Base-by-base conservation (phyloP, 23 red algal genomes). In the Gracilaria gracilis region DNA sequence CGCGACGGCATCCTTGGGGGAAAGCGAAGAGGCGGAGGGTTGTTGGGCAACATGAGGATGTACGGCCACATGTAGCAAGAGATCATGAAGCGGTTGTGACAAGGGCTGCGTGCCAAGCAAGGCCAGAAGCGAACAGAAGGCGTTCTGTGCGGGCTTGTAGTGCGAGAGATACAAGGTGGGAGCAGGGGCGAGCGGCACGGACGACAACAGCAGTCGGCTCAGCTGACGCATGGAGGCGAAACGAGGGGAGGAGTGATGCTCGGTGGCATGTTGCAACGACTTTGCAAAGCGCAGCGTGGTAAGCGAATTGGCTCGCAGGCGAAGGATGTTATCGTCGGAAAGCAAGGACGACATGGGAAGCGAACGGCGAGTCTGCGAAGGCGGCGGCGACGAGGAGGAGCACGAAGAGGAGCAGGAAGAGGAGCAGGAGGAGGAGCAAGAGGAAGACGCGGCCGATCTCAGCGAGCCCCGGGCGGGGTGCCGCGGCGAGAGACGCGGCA, bases 111-210 rank as follows among this genome's bases (percentile, higher is more conserved):
- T 20, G 3, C 46, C 66, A 5, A 78, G 49, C 29, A 76, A 20
- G 25, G 71, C 70, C 28, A 88, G 67, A 2, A 88, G 69, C 36
- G 84, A 88, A 33, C 47, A 48, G 24, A 75, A 78, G 8, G 67
- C 66, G 54, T 88, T 88, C 16, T 61, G 37, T 2, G 67, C 84
- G 3, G 84, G 84, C 28, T 25, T 4, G 48, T 40, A 75, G 17
- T 62, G 53, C 40, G 84, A 75, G 46, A 88, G 84, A 47, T 88
- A 91, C 38, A 69, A 75, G 9, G 75, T 32, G 20, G 76, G 75
- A 37, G 75, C 13, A 5, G 88, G 88, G n/a, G 48, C 39, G 13
- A 73, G 58, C 51, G 88, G 58, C 2, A 82, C 58, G 51, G 88
- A 71, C 24, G 54, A 58, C 62, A 91, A 27, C 31, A 91, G 47